Conservation (phyloP, 2,329 filamentous ascomycete species). For the Cladosporium sp. region DNA sequence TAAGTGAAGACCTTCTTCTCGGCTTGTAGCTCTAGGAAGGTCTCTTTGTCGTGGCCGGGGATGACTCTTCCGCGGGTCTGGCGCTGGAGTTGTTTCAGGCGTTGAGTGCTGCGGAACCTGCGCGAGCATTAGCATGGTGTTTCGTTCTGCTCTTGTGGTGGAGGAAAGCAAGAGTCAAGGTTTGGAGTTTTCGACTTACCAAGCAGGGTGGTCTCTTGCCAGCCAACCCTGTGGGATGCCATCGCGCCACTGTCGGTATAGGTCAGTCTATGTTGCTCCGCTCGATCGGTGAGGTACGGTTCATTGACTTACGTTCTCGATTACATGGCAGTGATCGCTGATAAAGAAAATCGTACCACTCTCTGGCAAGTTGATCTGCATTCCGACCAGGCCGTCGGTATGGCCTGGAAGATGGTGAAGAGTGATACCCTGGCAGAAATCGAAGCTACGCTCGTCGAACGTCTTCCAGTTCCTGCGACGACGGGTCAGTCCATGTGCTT, state of each 20-base stretch:
- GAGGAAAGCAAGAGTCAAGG: neutral
- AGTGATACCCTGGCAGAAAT: constrained; percentile 34
- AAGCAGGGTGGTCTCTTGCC: constrained; percentile 33
- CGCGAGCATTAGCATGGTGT: neutral
- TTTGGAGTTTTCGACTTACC: constrained; percentile 15
- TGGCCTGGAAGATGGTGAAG: constrained; percentile 36
- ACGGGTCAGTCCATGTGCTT: neutral
- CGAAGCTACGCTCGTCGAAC: constrained; percentile 32
- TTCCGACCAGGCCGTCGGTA: constrained; percentile 33
- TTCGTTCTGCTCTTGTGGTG: neutral
- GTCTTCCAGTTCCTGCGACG: constrained; percentile 32
- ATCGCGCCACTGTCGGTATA: constrained; percentile 27
- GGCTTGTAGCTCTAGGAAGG: constrained; percentile 24
- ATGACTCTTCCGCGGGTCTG: constrained; percentile 30
- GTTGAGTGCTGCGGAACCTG: constrained; percentile 31
- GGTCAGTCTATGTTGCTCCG: constrained; percentile 1
- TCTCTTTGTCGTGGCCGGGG: constrained; percentile 34
- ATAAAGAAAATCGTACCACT: constrained; percentile 33
- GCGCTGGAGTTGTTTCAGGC: constrained; percentile 30
- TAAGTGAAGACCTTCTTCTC: constrained; percentile 27
- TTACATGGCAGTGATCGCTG: constrained; percentile 34
- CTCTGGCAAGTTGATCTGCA: constrained; percentile 34
- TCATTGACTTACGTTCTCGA: constrained; percentile 28
- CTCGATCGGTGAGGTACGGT: neutral
- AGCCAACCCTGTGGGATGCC: constrained; percentile 35